Conservation (phyloP, 129 eudicot species). For the Centrapalus pauciflorus region DNA sequence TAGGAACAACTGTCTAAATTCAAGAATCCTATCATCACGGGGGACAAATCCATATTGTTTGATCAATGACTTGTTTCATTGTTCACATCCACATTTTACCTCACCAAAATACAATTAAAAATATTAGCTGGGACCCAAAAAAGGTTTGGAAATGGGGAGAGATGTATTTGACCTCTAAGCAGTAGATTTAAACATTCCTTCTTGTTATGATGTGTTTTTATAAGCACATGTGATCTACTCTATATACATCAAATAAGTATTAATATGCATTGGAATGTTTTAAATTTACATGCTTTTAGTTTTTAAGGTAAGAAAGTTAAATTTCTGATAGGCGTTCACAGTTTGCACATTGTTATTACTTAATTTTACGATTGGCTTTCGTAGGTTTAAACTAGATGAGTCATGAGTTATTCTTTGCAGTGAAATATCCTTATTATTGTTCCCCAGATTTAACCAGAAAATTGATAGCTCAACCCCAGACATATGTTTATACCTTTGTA, state of each 20-base stretch:
- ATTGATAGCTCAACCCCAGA: too few relatives aligned
- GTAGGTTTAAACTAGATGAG: neutral
- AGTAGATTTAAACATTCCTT: neutral
- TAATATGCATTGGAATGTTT: neutral
- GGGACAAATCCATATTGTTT: neutral
- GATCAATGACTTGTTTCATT: neutral
- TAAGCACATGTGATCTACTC: neutral
- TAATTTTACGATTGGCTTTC: neutral
- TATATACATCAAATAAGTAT: neutral
- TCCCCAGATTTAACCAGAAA: neutral
- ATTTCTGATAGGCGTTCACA: neutral
- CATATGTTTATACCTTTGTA: too few relatives aligned
- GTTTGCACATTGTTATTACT: neutral
- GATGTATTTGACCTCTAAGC: neutral
- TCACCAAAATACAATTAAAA: neutral
- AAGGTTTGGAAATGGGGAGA: neutral
- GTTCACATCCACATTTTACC: neutral
- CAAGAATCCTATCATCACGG: neutral
- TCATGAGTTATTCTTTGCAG: neutral
- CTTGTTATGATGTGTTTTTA: neutral
- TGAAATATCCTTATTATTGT: neutral
- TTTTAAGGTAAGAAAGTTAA: neutral
- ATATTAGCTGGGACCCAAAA: too few relatives aligned
- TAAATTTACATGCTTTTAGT: neutral
- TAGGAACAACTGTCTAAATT: neutral